A percentile compares a stretch with the other conserved stretches of the same genome.
These are phyloP conservation scores for Colletotrichum costaricense DNA, from an alignment of 2,329 filamentous ascomycete species.

Conservation along the genomic window DNA sequence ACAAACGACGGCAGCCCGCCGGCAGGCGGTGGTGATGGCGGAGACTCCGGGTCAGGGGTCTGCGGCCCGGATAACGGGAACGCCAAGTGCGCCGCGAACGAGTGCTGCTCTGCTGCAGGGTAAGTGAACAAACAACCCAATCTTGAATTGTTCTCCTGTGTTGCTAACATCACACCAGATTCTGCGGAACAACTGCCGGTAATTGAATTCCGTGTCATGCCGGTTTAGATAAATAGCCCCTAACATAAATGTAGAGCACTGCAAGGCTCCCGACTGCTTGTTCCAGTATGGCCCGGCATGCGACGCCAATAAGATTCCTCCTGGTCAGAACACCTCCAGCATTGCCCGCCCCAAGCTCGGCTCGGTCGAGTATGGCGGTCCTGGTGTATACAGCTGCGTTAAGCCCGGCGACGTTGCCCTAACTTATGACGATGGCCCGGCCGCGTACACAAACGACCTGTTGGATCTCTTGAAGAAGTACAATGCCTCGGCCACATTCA, in stretches of 20 bases:
- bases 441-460: constrained; percentile 52
- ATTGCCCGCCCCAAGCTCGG: constrained; percentile 61
- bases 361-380: constrained; percentile 60
- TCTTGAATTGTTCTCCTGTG: not conserved
- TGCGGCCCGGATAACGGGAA: constrained; percentile 45
- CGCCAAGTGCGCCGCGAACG: constrained; percentile 37
- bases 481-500: constrained; percentile 52
- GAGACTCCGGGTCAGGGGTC: constrained; percentile 53
- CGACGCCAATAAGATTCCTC: constrained; percentile 60
- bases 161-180: constrained; percentile 6
- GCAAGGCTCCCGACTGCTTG: constrained; percentile 65
- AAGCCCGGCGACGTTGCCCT: constrained; percentile 50
- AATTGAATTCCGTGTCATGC: not conserved
- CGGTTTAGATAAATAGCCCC: not conserved
- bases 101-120: constrained; percentile 44
- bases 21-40: not conserved
- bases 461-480: constrained; percentile 50
- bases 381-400: constrained; percentile 33
- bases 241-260: constrained; percentile 45
- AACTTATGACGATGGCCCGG: constrained; percentile 62
- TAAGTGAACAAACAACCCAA: constrained; percentile 15
- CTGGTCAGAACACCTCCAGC: constrained; percentile 60
- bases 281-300: constrained; percentile 64
- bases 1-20: constrained; percentile 9
- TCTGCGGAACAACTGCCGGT: constrained; percentile 25